phyloP scores from a whole-genome alignment of 768 basidiomycete genomes.

The Dendrothele bispora region DNA sequence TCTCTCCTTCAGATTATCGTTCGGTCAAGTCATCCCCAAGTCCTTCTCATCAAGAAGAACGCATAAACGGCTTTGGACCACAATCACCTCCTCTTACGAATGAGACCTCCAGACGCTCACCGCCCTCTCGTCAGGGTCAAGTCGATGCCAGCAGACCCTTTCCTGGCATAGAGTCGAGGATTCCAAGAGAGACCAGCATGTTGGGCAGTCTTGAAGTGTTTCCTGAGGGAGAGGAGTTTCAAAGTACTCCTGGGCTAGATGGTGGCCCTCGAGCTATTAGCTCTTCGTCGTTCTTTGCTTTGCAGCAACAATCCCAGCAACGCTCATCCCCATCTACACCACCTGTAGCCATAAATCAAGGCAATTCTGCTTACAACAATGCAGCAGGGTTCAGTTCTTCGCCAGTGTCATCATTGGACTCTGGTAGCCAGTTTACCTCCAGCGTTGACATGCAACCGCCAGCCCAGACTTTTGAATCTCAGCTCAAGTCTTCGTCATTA shows the following conservation, averaged over 20 bases:
- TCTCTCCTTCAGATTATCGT: slow-evolving; percentile 64
- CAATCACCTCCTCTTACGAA: slow-evolving; percentile 23
- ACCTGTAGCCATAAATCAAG: slow-evolving; percentile 38
- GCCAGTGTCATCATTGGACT: slow-evolving; percentile 77
- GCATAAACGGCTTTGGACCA: not conserved
- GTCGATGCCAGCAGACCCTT: slow-evolving; percentile 45
- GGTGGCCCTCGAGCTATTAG: slow-evolving; percentile 21
- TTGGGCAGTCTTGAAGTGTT: slow-evolving; percentile 51
- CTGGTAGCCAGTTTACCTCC: slow-evolving; percentile 61
- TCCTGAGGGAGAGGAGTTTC: slow-evolving; percentile 52
- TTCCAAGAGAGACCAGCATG: slow-evolving; percentile 47
- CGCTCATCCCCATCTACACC: slow-evolving; percentile 39
- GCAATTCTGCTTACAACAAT: slow-evolving; percentile 43
- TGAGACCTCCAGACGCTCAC: slow-evolving; percentile 45
- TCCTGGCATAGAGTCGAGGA: slow-evolving; percentile 34
- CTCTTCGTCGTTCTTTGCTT: slow-evolving; percentile 37
- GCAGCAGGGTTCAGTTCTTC: slow-evolving; percentile 60
- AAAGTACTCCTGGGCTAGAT: slow-evolving; percentile 33
- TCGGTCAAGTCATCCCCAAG: slow-evolving; percentile 73
- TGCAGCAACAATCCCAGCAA: slow-evolving; percentile 38
- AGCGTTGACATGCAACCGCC: slow-evolving; percentile 43
- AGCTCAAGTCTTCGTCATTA: slow-evolving; percentile 73
- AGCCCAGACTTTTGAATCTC: slow-evolving; percentile 66
- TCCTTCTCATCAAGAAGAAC: slow-evolving; percentile 38
- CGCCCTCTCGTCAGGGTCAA: slow-evolving; percentile 46